Evolutionary conservation across 148 eudicot species (phyloP).

Genomic region (Pouteria glomerata): DNA sequence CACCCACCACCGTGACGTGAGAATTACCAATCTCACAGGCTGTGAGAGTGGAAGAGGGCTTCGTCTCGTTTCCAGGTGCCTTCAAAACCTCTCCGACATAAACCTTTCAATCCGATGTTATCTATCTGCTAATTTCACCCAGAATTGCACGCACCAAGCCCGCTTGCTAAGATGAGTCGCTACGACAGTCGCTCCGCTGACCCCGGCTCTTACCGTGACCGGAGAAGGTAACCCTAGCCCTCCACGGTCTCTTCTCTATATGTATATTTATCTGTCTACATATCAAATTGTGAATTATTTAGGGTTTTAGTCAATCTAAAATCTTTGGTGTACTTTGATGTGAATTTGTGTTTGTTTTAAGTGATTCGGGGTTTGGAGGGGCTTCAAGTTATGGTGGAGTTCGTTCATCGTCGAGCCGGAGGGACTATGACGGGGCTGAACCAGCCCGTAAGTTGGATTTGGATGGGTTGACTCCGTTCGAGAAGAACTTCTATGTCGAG

Average conservation of each 20-base stretch:
- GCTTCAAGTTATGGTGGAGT: constrained; percentile 29
- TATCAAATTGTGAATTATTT: background rate
- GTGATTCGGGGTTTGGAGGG: constrained; percentile 65
- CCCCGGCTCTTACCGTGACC: constrained; percentile 89
- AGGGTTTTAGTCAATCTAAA: background rate
- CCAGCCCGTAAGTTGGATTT: constrained; percentile 72
- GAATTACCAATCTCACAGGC: no score
- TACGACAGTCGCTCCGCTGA: constrained; percentile 87
- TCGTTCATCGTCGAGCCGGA: constrained; percentile 34
- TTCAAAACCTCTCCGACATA: background rate
- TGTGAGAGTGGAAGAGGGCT: no score
- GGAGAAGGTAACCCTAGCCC: constrained; percentile 59
- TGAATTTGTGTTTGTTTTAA: constrained; percentile 12
- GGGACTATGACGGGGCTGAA: constrained; percentile 32
- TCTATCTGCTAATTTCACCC: background rate
- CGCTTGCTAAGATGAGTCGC: constrained; percentile 84
- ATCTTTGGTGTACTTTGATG: background rate
- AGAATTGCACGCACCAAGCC: background rate
- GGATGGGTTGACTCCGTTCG: constrained; percentile 79
- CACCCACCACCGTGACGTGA: no score
- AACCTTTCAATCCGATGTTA: background rate
- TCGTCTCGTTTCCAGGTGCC: no score
- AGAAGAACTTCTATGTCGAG: constrained; percentile 89
- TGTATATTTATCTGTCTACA: background rate
- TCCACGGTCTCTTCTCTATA: background rate